Base-by-base conservation (phyloP, 129 eudicot species). In the Flaveria bidentis region DNA sequence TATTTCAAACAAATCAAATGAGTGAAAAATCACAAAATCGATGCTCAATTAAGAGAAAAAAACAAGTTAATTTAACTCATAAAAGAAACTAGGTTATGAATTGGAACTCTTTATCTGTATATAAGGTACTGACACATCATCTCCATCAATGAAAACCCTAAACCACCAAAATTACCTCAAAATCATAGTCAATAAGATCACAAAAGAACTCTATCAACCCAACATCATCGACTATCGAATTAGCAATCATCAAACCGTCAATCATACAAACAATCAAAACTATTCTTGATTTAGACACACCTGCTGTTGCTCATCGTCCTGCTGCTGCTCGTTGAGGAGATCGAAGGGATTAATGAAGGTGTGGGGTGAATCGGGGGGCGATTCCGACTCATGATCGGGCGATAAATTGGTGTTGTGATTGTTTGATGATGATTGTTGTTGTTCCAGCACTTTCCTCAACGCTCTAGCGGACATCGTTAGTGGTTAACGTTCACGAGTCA, bases 401-500 rank as follows among this genome's bases (percentile, higher is more conserved):
- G 76, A 62, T 8, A 15, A 39, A 75, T 50, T 55, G 79, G 17
- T 76, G 82, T 41, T 75, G 78, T 78, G 70, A 44, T 71, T 81
- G 42, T 76, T 66, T 23, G 83, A 67, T 26, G 85, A 22, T 82
- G 83, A 23, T 82, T 91, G 95, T 71, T 86, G 92, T 87, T 90
- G 88, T 53, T 84, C 74, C 9, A 90, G 89, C 69, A 90, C 92
- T 76, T 93, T 93, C 75, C 87, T 90, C 79, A 90, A 72, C 73
- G 87, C 81, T 73, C 98, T 84, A 39, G 71, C 92, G 22, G 98
- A 93, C 98, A 93, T 93, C 41, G 69, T 73, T 62, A 12, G 30
- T 62, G 73, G 55, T 63, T 73, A 16, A 22, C 65, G 49, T 60
- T 50, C 44, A 3, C 22, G 9, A 45, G 3, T 36, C 41, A 36